These are phyloP conservation scores for Cyanidioschyzon merolae DNA, from an alignment of 23 red algal genomes.

Conservation along the genomic window DNA sequence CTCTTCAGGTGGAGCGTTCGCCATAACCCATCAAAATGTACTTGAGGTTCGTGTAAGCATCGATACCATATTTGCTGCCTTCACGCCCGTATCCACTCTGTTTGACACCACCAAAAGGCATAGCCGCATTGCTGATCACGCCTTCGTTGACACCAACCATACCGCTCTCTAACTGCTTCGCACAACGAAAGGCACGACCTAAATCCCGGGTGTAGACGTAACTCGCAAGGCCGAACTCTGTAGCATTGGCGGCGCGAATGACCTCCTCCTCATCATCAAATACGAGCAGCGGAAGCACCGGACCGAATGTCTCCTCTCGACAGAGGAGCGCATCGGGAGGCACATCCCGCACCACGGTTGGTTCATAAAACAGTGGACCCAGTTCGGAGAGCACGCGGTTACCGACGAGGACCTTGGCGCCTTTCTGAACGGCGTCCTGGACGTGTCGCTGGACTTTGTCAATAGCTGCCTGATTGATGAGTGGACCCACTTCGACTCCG, in stretches of 20 bases:
- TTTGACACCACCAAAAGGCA: constrained; percentile 77
- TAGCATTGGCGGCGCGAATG: constrained; percentile 37
- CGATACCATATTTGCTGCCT: constrained; percentile 53
- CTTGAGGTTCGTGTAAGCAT: constrained; percentile 54
- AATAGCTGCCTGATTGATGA: constrained; percentile 54
- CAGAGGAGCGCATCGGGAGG: constrained; percentile 44
- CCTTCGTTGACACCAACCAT: constrained; percentile 76
- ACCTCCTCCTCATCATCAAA: constrained; percentile 58
- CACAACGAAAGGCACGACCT: constrained; percentile 19
- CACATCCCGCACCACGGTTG: constrained; percentile 51
- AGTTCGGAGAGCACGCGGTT: neutral
- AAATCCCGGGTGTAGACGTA: constrained; percentile 67
- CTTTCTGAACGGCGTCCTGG: constrained; percentile 39
- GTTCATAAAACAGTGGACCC: constrained; percentile 42
- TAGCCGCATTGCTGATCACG: constrained; percentile 36
- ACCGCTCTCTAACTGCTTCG: constrained; percentile 43
- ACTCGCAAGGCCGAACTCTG: constrained; percentile 47
- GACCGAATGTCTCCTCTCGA: constrained; percentile 70
- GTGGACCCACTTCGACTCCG: constrained; percentile 46
- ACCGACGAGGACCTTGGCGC: constrained; percentile 48
- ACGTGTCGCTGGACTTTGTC: constrained; percentile 44
- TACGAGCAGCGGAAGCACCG: constrained; percentile 41
- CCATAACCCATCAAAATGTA: constrained; percentile 42
- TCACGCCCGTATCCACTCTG: constrained; percentile 73
- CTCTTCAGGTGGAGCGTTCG: too few species aligned